Conservation (phyloP, 805 yeast genomes). For the Myxozyma vanderwaltii region DNA sequence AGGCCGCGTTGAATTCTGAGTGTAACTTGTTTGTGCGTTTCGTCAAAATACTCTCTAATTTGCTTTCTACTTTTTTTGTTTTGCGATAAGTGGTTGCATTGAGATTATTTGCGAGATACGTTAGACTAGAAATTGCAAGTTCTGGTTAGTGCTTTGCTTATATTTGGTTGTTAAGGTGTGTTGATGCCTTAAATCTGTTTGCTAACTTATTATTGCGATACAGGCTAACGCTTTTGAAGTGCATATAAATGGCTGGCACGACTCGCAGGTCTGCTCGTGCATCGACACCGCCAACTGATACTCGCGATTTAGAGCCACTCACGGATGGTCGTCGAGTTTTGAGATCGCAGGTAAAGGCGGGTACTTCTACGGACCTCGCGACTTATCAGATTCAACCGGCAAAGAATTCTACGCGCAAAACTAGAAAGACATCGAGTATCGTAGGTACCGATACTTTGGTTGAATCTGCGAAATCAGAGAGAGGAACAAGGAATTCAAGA, state of each 20-base stretch:
- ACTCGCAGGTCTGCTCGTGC: conserved; percentile 11
- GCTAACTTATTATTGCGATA: no score
- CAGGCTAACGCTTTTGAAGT: no score
- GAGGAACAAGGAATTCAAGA: neutral
- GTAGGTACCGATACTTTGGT: neutral
- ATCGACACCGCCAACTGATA: conserved; percentile 1
- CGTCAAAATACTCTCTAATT: no score
- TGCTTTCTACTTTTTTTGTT: no score
- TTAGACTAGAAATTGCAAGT: neutral
- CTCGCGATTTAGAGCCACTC: neutral
- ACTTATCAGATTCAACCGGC: neutral
- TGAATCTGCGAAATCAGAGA: neutral
- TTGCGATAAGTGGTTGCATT: no score
- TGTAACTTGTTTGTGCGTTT: no score
- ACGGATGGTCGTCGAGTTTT: conserved; percentile 2
- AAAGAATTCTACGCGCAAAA: neutral
- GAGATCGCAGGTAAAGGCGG: neutral
- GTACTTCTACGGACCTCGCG: neutral
- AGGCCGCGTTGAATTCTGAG: no score
- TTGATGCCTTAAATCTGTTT: neutral
- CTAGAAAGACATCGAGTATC: neutral
- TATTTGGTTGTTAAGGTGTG: no score
- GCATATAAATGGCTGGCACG: neutral
- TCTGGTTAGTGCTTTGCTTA: neutral
- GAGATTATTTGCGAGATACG: no score